A percentile compares a stretch with the other conserved stretches of the same genome.
These are phyloP conservation scores for Globisporangium echinulatum DNA, from an alignment of 352 stramenopile genomes.

Conservation along the genomic window DNA sequence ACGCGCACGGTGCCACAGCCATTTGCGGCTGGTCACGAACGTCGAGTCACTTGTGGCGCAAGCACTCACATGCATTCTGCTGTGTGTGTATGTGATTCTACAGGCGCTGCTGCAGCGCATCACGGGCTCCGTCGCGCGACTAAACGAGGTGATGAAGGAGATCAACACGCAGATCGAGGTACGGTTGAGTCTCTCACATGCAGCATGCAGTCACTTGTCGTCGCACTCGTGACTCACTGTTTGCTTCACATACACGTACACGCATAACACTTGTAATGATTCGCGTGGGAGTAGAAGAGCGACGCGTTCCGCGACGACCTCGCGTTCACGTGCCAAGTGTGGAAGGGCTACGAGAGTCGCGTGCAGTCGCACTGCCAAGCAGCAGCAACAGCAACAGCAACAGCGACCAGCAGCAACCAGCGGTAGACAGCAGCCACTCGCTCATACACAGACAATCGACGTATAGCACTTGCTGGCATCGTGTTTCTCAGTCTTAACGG, in stretches of 20 bases:
- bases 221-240: background rate
- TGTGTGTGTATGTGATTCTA: background rate
- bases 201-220: background rate
- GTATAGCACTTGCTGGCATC: no score
- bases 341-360: slow-evolving; percentile 78
- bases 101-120: slow-evolving; percentile 73
- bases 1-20: no score
- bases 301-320: slow-evolving; percentile 68
- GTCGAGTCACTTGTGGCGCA: background rate
- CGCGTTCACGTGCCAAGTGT: slow-evolving; percentile 69
- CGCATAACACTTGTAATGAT: background rate
- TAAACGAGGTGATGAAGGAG: slow-evolving; percentile 81
- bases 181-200: background rate
- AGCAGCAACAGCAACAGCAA: slow-evolving; percentile 5
- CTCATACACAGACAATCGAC: background rate
- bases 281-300: slow-evolving; percentile 46
- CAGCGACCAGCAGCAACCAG: slow-evolving; percentile 2
- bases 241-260: background rate
- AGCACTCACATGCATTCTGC: background rate
- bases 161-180: slow-evolving; percentile 85
- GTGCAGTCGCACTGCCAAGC: slow-evolving; percentile 65
- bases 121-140: slow-evolving; percentile 58
- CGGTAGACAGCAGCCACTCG: background rate
- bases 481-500: no score
- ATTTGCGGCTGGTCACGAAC: no score